Evolutionary conservation across 495 filamentous ascomycete species (phyloP), one percentile per base, ranked within the genome.

Genomic region (Penicillium egyptiacum): DNA sequence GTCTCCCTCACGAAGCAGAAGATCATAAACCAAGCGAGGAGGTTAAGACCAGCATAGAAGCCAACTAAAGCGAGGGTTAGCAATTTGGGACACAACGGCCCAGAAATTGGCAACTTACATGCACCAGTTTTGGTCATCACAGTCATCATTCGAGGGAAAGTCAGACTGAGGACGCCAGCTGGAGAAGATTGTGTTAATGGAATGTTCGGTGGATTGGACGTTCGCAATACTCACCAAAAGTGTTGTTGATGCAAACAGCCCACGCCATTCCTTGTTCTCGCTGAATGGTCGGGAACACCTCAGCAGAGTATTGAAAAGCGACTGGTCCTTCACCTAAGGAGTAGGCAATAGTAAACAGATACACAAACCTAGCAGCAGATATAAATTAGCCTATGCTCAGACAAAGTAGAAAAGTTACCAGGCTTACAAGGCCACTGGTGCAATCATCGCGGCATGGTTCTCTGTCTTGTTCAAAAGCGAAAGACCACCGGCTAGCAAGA

Each of bases 401-500:
- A 5, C 17, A 12, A 14, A 22, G 2, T 42, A 28, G 16, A 56
- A 26, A 22, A 1, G 5, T 41, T 16, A n/a, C 30, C 7, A 31
- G 28, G 68, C 69, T 28, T 60, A 72, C 68, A 73, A 46, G 14
- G 52, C 70, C 39, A 70, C 69, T 11, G 69, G 70, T 17, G 61
- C 59, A 43, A 73, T 65, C 17, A 60, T 55, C 16, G 31, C 40
- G 0, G 53, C 64, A 10, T 41, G 37, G 42, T 53, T 67, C 16
- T 50, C 43, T 19, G 59, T 33, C 0, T 63, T 56, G 14, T 79
- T 79, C 16, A 75, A 66, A 37, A 77, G 72, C 45, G 75, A 88
- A 20, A 91, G 74, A 3, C 88, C 89, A 2, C 82, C 88, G 0
- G 84, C 86, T 0, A 92, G 74, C 23, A 92, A 72, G 81, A 81